Evolutionary conservation across 2,329 filamentous ascomycete genomes (phyloP).

Genomic region (Ascochyta pisi): DNA sequence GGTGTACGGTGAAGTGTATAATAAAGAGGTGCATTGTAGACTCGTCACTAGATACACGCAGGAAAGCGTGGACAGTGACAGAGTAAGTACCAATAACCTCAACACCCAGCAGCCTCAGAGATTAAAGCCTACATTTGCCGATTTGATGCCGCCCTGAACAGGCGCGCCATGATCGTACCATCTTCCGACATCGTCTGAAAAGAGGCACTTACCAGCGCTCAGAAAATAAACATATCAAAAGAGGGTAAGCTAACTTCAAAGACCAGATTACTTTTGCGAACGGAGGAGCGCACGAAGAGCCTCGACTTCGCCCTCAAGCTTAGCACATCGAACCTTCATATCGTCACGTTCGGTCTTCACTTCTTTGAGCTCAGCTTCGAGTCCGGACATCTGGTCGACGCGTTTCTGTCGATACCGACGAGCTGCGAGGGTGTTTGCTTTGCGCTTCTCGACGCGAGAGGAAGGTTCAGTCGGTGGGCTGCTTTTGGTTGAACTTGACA

Average conservation of each 20-base stretch:
- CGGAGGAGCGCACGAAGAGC: constrained; percentile 62
- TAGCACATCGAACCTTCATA: constrained; percentile 66
- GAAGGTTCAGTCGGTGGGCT: constrained; percentile 29
- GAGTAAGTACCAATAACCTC: constrained; percentile 7
- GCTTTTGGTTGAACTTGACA: constrained; percentile 33
- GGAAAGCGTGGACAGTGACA: constrained; percentile 1
- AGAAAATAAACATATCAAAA: constrained; percentile 5
- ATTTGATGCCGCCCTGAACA: constrained; percentile 33
- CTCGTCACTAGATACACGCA: constrained; percentile 3
- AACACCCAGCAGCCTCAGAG: constrained; percentile 18
- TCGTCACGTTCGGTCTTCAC: constrained; percentile 69
- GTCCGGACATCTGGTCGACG: constrained; percentile 68
- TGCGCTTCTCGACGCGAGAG: constrained; percentile 60
- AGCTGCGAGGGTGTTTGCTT: constrained; percentile 74
- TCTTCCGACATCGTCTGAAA: constrained; percentile 44
- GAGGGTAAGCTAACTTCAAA: constrained; percentile 22
- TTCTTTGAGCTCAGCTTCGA: constrained; percentile 66
- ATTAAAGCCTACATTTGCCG: constrained; percentile 41
- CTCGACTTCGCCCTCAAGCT: constrained; percentile 70
- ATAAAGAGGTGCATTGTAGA: constrained; percentile 1
- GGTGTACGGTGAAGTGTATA: background rate
- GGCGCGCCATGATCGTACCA: constrained; percentile 31
- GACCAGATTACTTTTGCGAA: constrained; percentile 41
- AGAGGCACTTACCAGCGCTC: constrained; percentile 5
- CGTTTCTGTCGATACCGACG: constrained; percentile 75